Evolutionary conservation across 352 stramenopile species (phyloP).

Genomic region (Phytopythium kandeliae): DNA sequence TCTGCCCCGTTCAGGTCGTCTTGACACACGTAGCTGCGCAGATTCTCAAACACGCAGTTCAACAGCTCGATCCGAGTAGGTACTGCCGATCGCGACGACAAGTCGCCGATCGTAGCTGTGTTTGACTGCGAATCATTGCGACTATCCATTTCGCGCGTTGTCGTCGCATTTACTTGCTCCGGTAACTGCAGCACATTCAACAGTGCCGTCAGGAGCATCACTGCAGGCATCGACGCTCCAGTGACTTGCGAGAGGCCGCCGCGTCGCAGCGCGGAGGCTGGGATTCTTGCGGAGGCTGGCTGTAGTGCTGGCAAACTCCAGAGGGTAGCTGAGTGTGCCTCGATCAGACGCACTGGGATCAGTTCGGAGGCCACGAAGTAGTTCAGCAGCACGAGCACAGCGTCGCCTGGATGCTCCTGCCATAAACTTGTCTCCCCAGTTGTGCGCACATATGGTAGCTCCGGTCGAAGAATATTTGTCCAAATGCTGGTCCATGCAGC

Average conservation of each 20-base stretch:
- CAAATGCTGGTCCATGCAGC: slow-evolving; percentile 45
- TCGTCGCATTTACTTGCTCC: not conserved
- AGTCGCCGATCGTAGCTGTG: not conserved
- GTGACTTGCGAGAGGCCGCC: no score
- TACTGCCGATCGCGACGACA: not conserved
- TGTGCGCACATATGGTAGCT: slow-evolving; percentile 40
- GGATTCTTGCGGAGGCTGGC: not conserved
- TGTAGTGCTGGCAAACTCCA: slow-evolving; percentile 49
- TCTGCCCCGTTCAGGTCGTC: not conserved
- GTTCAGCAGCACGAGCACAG: slow-evolving; percentile 43
- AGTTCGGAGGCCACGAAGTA: slow-evolving; percentile 39
- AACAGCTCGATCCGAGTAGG: slow-evolving; percentile 2
- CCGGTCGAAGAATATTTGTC: slow-evolving; percentile 38
- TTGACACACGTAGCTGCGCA: not conserved
- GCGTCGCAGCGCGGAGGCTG: not conserved
- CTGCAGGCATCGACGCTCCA: not conserved
- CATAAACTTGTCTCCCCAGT: slow-evolving; percentile 39
- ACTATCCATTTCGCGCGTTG: not conserved
- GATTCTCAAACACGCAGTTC: slow-evolving; percentile 2
- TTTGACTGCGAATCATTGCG: not conserved
- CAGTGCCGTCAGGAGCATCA: slow-evolving; percentile 3
- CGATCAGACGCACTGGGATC: slow-evolving; percentile 26
- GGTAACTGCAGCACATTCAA: slow-evolving; percentile 2
- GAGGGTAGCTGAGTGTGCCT: slow-evolving; percentile 21
- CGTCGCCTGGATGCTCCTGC: slow-evolving; percentile 36